Conservation (phyloP, 371 early-diverging fungal species). For the Mucor saturninus region DNA sequence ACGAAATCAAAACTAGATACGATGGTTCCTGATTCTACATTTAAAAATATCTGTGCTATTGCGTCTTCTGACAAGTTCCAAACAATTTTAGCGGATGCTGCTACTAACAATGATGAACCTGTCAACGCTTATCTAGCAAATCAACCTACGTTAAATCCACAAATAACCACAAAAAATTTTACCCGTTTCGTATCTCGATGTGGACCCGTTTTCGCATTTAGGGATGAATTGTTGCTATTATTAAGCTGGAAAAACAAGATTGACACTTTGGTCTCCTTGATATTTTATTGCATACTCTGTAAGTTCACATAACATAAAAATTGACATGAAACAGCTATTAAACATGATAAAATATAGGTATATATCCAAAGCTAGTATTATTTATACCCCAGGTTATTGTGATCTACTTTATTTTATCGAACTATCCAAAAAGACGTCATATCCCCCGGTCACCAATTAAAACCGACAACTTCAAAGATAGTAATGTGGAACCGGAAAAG, state of each 20-base stretch:
- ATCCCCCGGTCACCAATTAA: not conserved
- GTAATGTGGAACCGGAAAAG: not conserved
- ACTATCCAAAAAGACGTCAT: constrained; percentile 11
- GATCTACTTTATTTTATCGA: constrained; percentile 19
- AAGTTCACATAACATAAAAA: constrained; percentile 3
- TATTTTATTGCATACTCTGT: constrained; percentile 46
- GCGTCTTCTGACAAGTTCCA: constrained; percentile 38
- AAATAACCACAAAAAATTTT: constrained; percentile 46
- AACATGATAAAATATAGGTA: constrained; percentile 26
- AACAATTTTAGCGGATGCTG: constrained; percentile 40
- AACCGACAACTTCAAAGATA: not conserved
- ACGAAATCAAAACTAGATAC: not conserved
- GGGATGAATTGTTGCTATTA: constrained; percentile 39
- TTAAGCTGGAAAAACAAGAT: constrained; percentile 49
- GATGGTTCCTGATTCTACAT: constrained; percentile 1
- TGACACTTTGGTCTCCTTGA: constrained; percentile 40
- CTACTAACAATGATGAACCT: constrained; percentile 28
- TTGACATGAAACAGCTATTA: not conserved
- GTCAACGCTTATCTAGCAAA: constrained; percentile 38
- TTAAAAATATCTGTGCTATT: constrained; percentile 13
- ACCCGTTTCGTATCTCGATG: constrained; percentile 50
- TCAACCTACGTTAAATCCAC: constrained; percentile 43
- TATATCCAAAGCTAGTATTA: constrained; percentile 43
- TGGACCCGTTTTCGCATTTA: constrained; percentile 47
- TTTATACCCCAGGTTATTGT: constrained; percentile 42